A percentile compares a stretch with the other conserved stretches of the same genome.
These are phyloP conservation scores for Leccinellum albellum DNA, from an alignment of 768 basidiomycete genomes.

Conservation along the genomic window DNA sequence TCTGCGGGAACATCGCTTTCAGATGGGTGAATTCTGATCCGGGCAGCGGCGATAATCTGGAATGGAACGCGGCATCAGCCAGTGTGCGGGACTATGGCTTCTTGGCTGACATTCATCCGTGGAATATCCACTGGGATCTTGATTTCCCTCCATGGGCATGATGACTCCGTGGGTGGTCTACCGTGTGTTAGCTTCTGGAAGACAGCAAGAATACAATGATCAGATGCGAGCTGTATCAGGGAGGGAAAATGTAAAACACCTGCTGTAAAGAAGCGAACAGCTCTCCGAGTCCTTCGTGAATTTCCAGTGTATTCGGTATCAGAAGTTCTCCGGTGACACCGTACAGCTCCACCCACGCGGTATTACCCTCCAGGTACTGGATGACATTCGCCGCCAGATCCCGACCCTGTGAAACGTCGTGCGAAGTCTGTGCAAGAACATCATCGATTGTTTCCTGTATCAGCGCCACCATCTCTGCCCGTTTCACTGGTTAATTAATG, in stretches of 20 bases:
- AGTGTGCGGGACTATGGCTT: not conserved
- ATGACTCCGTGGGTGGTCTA: conserved; percentile 34
- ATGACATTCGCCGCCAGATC: conserved; percentile 47
- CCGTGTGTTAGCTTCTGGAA: conserved; percentile 37
- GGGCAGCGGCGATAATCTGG: conserved; percentile 65
- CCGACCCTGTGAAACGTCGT: conserved; percentile 36
- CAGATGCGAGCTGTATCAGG: conserved; percentile 22
- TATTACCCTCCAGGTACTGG: conserved; percentile 57
- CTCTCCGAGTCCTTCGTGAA: conserved; percentile 28
- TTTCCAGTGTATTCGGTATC: conserved; percentile 42
- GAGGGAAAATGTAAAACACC: conserved; percentile 21
- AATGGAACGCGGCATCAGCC: conserved; percentile 8
- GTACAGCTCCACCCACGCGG: conserved; percentile 68
- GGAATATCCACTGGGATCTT: conserved; percentile 86
- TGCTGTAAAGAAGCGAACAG: conserved; percentile 28
- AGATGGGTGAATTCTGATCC: conserved; percentile 46
- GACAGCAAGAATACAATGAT: conserved; percentile 23
- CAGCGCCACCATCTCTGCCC: conserved; percentile 63
- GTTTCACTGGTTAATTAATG: conserved; percentile 5
- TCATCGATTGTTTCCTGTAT: conserved; percentile 48
- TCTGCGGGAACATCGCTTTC: conserved; percentile 27
- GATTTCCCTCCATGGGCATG: conserved; percentile 64
- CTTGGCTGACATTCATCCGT: conserved; percentile 61
- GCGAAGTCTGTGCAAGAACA: conserved; percentile 36
- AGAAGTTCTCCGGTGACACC: conserved; percentile 65